Evolutionary conservation across 116 monocot species (phyloP).

Genomic region (Cymodocea nodosa): DNA sequence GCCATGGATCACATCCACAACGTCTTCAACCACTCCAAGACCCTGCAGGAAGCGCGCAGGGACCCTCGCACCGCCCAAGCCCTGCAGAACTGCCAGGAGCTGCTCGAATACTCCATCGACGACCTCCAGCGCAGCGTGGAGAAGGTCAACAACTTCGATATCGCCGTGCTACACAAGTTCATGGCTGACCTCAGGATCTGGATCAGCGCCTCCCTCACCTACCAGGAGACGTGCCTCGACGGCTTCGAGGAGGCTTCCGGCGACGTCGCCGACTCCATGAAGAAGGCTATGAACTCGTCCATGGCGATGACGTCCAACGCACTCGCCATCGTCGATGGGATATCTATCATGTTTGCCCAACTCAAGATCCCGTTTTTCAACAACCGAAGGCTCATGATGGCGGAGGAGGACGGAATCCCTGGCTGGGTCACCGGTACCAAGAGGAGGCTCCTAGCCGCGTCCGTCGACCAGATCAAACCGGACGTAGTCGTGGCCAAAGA

Average conservation of each 20-base stretch:
- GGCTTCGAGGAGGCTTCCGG: conserved; percentile 21
- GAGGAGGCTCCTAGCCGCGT: conserved; percentile 5
- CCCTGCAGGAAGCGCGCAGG: conserved; percentile 13
- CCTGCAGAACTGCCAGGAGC: conserved; percentile 30
- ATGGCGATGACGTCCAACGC: conserved; percentile 52
- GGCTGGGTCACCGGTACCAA: conserved; percentile 7
- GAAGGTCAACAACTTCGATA: conserved; percentile 16
- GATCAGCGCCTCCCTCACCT: conserved; percentile 53
- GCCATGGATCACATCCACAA: conserved; percentile 15
- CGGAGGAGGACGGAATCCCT: conserved; percentile 13
- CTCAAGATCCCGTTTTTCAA: conserved; percentile 21
- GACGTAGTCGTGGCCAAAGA: conserved; percentile 24
- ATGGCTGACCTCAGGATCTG: conserved; percentile 42
- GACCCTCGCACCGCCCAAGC: conserved; percentile 19
- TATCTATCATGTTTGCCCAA: conserved; percentile 11
- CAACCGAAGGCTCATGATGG: conserved; percentile 29
- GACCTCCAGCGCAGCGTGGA: conserved; percentile 42
- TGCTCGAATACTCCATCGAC: conserved; percentile 44
- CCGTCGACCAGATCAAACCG: neutral
- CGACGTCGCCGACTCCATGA: conserved; percentile 6
- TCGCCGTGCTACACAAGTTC: conserved; percentile 17
- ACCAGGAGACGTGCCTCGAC: conserved; percentile 27
- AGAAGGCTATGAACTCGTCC: neutral
- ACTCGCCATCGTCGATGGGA: conserved; percentile 36
- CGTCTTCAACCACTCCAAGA: conserved; percentile 28